A percentile compares a stretch with the other conserved stretches of the same genome.
phyloP scores from a whole-genome alignment of 305 asterid species.

The Lippia alba region DNA sequence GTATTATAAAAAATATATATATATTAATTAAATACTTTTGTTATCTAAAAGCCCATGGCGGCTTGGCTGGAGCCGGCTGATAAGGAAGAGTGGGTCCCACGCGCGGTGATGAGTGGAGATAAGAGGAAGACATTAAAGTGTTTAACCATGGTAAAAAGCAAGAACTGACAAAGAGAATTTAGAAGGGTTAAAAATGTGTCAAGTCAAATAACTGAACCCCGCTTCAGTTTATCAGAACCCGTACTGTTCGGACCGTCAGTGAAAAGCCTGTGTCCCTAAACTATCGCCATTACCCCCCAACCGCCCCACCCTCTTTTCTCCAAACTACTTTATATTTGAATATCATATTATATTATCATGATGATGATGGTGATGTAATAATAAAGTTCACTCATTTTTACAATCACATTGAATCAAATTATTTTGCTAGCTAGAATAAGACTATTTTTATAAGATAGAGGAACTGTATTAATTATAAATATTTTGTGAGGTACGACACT shows the following conservation, averaged over 20 bases:
- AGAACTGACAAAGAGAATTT: conserved; percentile 13
- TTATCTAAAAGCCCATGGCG: background rate
- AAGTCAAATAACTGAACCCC: conserved; percentile 23
- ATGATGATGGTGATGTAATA: too few relatives aligned
- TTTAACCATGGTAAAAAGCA: conserved; percentile 30
- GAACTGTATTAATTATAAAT: too few relatives aligned
- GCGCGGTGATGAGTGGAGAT: background rate
- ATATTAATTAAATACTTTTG: too few relatives aligned
- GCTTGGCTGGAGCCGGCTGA: background rate
- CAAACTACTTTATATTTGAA: too few relatives aligned
- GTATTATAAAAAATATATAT: too few relatives aligned
- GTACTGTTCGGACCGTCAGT: conserved; percentile 21
- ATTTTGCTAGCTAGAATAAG: too few relatives aligned
- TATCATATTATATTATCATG: too few relatives aligned
- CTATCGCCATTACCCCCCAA: conserved; percentile 27
- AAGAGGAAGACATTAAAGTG: background rate
- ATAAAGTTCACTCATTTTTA: too few relatives aligned
- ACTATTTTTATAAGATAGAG: too few relatives aligned
- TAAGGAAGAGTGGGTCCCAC: background rate
- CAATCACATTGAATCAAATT: too few relatives aligned
- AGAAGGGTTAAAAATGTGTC: conserved; percentile 18
- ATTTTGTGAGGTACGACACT: too few relatives aligned
- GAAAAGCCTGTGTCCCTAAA: conserved; percentile 34
- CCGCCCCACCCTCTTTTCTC: conserved; percentile 18
- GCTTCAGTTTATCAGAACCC: conserved; percentile 5